Conservation (phyloP, 345 rosid genomes). For the Euphorbia lathyris region DNA sequence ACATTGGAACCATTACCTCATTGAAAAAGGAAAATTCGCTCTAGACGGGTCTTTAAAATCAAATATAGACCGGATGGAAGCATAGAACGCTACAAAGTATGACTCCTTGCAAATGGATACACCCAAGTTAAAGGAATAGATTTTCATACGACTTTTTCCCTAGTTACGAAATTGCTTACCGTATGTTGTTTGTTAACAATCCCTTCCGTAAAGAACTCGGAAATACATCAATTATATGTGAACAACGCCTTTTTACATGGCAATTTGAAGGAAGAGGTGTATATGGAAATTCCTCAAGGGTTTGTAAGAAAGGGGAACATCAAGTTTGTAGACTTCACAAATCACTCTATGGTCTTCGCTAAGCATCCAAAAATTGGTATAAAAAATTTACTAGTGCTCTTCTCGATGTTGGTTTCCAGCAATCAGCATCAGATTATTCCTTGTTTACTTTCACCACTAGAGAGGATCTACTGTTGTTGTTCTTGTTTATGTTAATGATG, state of each 20-base stretch:
- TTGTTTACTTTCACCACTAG: not conserved
- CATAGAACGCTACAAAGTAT: not conserved
- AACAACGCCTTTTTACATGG: too few relatives aligned
- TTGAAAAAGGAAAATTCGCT: too few relatives aligned
- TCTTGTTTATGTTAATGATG: not conserved
- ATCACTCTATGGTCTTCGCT: not conserved
- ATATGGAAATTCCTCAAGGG: not conserved
- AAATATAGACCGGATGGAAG: not conserved
- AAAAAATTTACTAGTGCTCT: not conserved
- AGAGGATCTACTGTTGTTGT: not conserved
- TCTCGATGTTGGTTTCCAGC: not conserved
- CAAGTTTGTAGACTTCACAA: not conserved
- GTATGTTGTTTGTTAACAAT: too few relatives aligned
- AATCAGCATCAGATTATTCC: not conserved
- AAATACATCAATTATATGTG: too few relatives aligned
- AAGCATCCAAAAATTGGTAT: not conserved
- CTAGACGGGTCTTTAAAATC: too few relatives aligned
- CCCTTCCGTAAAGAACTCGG: not conserved
- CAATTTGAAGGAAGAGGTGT: too few relatives aligned
- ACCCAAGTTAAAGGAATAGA: not conserved
- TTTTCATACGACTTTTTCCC: too few relatives aligned
- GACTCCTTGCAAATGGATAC: not conserved
- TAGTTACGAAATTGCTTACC: too few relatives aligned
- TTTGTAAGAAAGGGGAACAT: not conserved
- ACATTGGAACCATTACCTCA: too few relatives aligned